Base-by-base conservation (phyloP, 306 rosid genomes). In the Medicago ruthenica region DNA sequence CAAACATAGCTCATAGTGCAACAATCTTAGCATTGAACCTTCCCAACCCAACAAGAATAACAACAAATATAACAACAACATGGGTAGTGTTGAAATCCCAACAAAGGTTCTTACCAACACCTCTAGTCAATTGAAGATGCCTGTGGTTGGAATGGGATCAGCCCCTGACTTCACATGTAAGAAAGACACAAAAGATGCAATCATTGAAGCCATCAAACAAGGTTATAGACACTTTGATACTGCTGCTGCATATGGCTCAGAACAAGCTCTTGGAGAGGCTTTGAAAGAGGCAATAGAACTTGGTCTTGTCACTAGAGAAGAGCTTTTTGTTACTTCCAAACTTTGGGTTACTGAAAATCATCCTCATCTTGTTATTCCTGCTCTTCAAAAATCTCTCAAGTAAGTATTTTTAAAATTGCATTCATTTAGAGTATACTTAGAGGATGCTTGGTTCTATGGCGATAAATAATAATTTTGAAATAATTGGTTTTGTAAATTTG, bases 271-370 rank as follows among this genome's bases (percentile, higher is more conserved):
- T 1, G 88, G 90, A 0, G 88, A 87, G 21, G 88, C 78, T 59
- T 42, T 84, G 2, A 68, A 77, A 1, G 86, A 87, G 12, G 88
- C 90, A 1, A 0, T 71, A 7, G 0, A 67, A 2, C 86, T 82
- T 20, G 85, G 86, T 3, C 79, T 87, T 9, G 85, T 75, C 1
- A 45, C 88, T 7, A 50, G 85, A 1, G n/a, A 84, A 6, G 42
- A 87, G 0, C 88, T 87, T 73, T 87, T 87, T 11, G 75, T 87
- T 71, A 87, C 90, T n/a, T 84, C 88, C 12, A 87, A 84, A 76
- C 86, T 84, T 18, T 87, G 88, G 88, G 70, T 71, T 75, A 73
- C 77, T 5, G 68, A 87, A 1, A 83, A 85, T 1, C 88, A 84
- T n/a, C 86, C 76, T 48, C 75, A 87, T 20, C 88, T 72, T 51